phyloP scores from a whole-genome alignment of 164 flowering plant species.

The Taxillus chinensis region DNA sequence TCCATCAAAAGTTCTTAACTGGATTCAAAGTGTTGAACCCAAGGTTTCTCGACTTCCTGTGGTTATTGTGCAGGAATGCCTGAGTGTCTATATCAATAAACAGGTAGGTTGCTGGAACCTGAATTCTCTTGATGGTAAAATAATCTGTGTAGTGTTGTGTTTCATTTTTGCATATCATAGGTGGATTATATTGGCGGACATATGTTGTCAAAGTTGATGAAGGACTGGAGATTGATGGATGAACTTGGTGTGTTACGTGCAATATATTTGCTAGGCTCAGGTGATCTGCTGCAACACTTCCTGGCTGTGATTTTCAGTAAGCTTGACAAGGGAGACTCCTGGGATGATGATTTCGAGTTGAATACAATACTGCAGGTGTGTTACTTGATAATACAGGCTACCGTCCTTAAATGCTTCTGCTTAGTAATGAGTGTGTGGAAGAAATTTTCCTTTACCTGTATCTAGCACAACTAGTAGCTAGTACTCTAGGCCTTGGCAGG shows the following conservation, averaged over 20 bases:
- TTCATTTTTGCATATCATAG: conserved; percentile 24
- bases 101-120: conserved; percentile 40
- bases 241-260: conserved; percentile 87
- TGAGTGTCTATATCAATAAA: conserved; percentile 57
- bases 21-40: conserved; percentile 50
- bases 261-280: conserved; percentile 89
- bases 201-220: conserved; percentile 70
- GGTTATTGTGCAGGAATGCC: conserved; percentile 84
- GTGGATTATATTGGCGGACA: conserved; percentile 78
- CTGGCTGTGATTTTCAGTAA: conserved; percentile 64
- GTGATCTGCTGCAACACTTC: conserved; percentile 95
- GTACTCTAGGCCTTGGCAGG: no score
- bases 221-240: conserved; percentile 94
- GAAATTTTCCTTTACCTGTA: no score
- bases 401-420: no score
- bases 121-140: neutral
- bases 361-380: conserved; percentile 80
- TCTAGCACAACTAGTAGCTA: no score
- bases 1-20: conserved; percentile 58
- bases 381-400: neutral
- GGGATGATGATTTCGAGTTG: conserved; percentile 96
- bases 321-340: conserved; percentile 79
- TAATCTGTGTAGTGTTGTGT: neutral
- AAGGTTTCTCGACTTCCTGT: conserved; percentile 65
- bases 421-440: no score